These are phyloP conservation scores for Taphrina confusa DNA, from an alignment of 1,139 yeast species.

Conservation along the genomic window DNA sequence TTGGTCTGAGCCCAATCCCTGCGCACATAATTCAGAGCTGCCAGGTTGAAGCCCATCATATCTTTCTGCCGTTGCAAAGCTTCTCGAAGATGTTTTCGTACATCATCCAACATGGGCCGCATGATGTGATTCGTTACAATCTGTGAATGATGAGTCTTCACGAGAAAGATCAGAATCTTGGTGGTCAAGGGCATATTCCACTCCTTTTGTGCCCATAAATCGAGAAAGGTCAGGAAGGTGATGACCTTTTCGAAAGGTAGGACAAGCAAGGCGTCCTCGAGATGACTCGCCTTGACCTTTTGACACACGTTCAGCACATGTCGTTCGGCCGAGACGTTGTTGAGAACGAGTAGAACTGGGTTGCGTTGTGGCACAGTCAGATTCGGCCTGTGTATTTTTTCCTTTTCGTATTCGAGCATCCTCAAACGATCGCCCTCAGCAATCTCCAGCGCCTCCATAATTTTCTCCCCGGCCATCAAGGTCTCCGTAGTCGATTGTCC, in stretches of 20 bases:
- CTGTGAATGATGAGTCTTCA: constrained; percentile 75
- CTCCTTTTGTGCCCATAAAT: constrained; percentile 61
- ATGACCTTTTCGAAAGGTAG: constrained; percentile 84
- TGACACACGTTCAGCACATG: constrained; percentile 72
- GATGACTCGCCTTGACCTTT: constrained; percentile 75
- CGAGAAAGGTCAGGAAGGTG: constrained; percentile 68
- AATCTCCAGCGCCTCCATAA: constrained; percentile 88
- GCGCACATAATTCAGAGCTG: constrained; percentile 72
- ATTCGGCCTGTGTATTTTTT: constrained; percentile 49
- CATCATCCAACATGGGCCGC: constrained; percentile 47
- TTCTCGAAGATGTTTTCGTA: constrained; percentile 45
- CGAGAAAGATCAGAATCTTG: constrained; percentile 69
- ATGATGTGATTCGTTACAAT: constrained; percentile 49
- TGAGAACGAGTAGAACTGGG: constrained; percentile 68
- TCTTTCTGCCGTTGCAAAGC: constrained; percentile 57
- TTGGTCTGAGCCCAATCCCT: constrained; percentile 80
- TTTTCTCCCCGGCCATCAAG: constrained; percentile 88
- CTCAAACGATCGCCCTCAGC: constrained; percentile 71
- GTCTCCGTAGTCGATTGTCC: constrained; percentile 86
- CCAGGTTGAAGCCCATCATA: constrained; percentile 81
- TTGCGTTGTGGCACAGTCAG: constrained; percentile 65
- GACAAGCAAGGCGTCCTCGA: constrained; percentile 88
- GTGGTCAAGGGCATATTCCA: constrained; percentile 66
- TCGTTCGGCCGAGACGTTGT: constrained; percentile 66
- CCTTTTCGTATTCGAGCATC: constrained; percentile 55